Base-by-base conservation (phyloP, 1,139 yeast species). In the Citeromyces hawaiiensis region DNA sequence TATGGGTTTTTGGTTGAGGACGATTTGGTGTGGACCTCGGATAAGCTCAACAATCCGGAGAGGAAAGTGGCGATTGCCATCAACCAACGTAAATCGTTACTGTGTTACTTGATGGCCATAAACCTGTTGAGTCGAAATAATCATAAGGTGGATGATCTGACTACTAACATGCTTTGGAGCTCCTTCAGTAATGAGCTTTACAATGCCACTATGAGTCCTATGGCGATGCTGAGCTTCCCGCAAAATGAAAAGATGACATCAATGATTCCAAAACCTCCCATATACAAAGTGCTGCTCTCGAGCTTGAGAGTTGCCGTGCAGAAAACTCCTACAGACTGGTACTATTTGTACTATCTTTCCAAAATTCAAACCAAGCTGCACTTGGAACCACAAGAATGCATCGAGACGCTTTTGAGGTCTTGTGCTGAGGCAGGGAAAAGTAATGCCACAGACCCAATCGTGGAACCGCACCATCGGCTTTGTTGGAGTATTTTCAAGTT, bases 11-110 rank as follows among this genome's bases (percentile, higher is more conserved):
- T 83, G 33, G 94, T 82, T 0, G 97, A 88, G 47, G 95, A 86
- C 55, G 96, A 85, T 47, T 61, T 91, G 41, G 76, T 86, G 7
- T 86, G 95, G 94, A 82, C 91, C 1, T 80, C 96, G 0, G 96
- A 88, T 52, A 83, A 83, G 48, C 59, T 87, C 32, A 81, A 81
- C 31, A 66, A 72, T 0, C 56, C 67, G 0, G 93, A 82, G 7
- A 68, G 80, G 46, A 82, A 82, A 49, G 61, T 62, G 3, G 56
- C 62, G 0, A 80, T 87, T 0, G 87, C 88, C 0, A 61, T 68
- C 14, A 54, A 73, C 3, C 96, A 86, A 53, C 65, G 83, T 42
- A 80, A 72, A 48, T 70, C 96, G 0, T 57, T 88, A 1, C 49
- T 86, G 8, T 80, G 94, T 44, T 86, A 81, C 48, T 55, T 79